A percentile compares a stretch with the other conserved stretches of the same genome.
Evolutionary conservation across 1,284 basidiomycete species (phyloP).

Genomic region (Tylopilus sp.): DNA sequence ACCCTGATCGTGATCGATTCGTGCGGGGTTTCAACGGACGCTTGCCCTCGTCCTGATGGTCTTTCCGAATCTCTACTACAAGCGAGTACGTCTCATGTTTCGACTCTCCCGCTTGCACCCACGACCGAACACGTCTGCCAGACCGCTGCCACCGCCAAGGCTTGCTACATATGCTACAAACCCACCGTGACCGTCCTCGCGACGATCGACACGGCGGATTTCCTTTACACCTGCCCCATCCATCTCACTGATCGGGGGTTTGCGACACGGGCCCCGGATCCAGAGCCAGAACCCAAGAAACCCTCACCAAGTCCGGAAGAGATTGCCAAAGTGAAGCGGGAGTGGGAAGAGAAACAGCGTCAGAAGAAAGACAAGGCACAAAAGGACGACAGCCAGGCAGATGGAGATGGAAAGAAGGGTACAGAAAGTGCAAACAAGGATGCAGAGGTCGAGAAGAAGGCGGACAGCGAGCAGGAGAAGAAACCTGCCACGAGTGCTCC

Average conservation of each 20-base stretch:
- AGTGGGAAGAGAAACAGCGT: conserved; percentile 73
- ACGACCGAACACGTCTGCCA: conserved; percentile 28
- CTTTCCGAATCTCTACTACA: conserved; percentile 77
- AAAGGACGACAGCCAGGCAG: conserved; percentile 36
- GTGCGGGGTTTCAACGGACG: neutral
- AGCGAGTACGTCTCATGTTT: conserved; percentile 50
- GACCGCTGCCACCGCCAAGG: conserved; percentile 63
- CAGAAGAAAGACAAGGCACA: conserved; percentile 54
- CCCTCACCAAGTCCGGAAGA: conserved; percentile 57
- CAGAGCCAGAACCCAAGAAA: conserved; percentile 39
- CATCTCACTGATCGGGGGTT: conserved; percentile 72
- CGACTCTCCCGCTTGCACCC: neutral
- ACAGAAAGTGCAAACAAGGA: conserved; percentile 21
- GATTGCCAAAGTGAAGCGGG: conserved; percentile 68
- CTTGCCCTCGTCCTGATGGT: conserved; percentile 42
- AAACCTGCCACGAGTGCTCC: conserved; percentile 22
- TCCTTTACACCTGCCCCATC: conserved; percentile 64
- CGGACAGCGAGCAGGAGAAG: conserved; percentile 26
- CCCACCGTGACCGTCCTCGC: conserved; percentile 72
- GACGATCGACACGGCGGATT: conserved; percentile 70
- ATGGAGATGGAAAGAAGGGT: conserved; percentile 31
- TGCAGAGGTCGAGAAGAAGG: conserved; percentile 21
- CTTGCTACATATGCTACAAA: conserved; percentile 70
- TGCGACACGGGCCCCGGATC: conserved; percentile 52
- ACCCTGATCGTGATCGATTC: neutral